A percentile compares a stretch with the other conserved stretches of the same genome.
Evolutionary conservation across 345 rosid species (phyloP).

Genomic region (Salix suchowensis): DNA sequence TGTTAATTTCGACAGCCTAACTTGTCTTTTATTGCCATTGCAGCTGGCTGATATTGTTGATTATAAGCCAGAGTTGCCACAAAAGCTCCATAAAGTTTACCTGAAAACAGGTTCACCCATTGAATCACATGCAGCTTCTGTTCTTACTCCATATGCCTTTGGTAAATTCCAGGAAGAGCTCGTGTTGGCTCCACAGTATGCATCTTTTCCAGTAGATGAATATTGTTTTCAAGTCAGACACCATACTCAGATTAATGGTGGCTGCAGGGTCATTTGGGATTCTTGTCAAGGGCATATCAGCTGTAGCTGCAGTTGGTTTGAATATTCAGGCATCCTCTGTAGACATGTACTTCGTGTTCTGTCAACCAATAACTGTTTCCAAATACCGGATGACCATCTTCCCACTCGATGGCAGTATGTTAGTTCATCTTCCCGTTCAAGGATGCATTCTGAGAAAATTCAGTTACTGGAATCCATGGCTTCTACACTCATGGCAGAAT

Average conservation of each 20-base stretch:
- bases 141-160: conserved; percentile 57
- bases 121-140: conserved; percentile 53
- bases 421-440: conserved; percentile 14
- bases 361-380: conserved; percentile 54
- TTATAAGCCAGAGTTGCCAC: conserved; percentile 33
- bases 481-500: conserved; percentile 40
- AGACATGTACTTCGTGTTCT: conserved; percentile 55
- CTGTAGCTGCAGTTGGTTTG: conserved; percentile 53
- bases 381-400: conserved; percentile 49
- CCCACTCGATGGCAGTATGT: conserved; percentile 38
- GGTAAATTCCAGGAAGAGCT: conserved; percentile 57
- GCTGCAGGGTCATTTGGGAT: conserved; percentile 48
- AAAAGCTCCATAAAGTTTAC: conserved; percentile 33
- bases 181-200: conserved; percentile 55
- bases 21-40: conserved; percentile 3
- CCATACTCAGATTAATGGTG: conserved; percentile 42
- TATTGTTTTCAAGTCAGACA: conserved; percentile 49
- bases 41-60: conserved; percentile 47
- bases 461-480: conserved; percentile 49
- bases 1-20: not conserved
- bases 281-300: conserved; percentile 48
- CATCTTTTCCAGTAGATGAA: conserved; percentile 47
- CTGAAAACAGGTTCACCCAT: conserved; percentile 60
- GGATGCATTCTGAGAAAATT: conserved; percentile 35
- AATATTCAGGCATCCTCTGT: conserved; percentile 58